phyloP scores from a whole-genome alignment of 2,329 filamentous ascomycete genomes.

The Pseudogymnoascus sp. region DNA sequence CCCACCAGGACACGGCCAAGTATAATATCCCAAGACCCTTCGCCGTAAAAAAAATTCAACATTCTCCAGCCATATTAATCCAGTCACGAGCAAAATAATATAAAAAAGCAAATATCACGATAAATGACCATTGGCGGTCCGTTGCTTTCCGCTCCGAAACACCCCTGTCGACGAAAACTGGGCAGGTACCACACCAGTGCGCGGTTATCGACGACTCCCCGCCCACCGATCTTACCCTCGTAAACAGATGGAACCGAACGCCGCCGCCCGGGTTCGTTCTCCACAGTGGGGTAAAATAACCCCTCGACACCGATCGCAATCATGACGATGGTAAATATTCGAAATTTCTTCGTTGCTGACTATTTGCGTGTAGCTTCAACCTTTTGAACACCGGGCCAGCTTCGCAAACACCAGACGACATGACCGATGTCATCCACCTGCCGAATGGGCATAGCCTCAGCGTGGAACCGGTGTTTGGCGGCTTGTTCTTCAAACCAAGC shows the following conservation, averaged over 20 bases:
- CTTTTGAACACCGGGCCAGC: not conserved
- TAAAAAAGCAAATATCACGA: not conserved
- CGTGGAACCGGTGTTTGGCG: slow-evolving; percentile 82
- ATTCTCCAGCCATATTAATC: not conserved
- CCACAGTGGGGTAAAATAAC: slow-evolving; percentile 7
- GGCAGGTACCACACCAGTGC: not conserved
- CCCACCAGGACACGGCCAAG: not conserved
- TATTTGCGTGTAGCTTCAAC: not conserved
- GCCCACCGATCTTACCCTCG: not conserved
- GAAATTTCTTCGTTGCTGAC: not conserved
- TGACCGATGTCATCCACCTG: slow-evolving; percentile 49
- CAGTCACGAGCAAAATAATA: not conserved
- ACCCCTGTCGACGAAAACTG: not conserved
- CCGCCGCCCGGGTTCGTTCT: not conserved
- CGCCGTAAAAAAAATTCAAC: too few species aligned
- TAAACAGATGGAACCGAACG: not conserved
- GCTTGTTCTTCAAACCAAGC: slow-evolving; percentile 79
- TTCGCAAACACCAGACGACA: not conserved
- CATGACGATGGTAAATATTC: slow-evolving; percentile 3
- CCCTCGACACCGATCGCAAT: slow-evolving; percentile 2
- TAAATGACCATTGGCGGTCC: not conserved
- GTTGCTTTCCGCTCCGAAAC: not conserved
- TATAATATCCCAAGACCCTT: not conserved
- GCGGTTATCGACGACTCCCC: not conserved
- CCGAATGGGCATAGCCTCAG: slow-evolving; percentile 82